Evolutionary conservation across 371 early-diverging fungal species (phyloP).

Genomic region (Aphelidium insulamus): DNA sequence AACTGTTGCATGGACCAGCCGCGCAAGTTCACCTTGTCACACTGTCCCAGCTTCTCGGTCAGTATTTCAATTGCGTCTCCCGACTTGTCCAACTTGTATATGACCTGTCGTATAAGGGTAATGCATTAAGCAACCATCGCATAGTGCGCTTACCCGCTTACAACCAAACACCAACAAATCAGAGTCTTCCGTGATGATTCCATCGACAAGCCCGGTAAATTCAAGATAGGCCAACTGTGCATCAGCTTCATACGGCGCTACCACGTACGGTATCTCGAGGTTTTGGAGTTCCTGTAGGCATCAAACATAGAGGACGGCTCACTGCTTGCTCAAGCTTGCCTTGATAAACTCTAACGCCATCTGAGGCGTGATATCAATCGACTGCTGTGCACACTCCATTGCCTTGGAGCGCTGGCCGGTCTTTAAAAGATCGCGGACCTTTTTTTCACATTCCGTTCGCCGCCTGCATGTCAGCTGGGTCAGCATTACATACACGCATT

Average conservation of each 20-base stretch:
- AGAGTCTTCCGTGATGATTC: conserved; percentile 89
- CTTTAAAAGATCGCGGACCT: conserved; percentile 19
- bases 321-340: conserved; percentile 12
- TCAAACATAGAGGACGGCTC: neutral
- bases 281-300: conserved; percentile 26
- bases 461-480: conserved; percentile 10
- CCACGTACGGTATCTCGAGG: conserved; percentile 46
- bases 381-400: conserved; percentile 36
- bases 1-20: conserved; percentile 36
- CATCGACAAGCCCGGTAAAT: conserved; percentile 39
- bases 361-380: conserved; percentile 42
- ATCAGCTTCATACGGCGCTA: conserved; percentile 98
- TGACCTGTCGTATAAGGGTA: conserved; percentile 12
- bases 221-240: conserved; percentile 83
- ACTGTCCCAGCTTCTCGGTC: conserved; percentile 14
- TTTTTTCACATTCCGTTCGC: conserved; percentile 23
- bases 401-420: conserved; percentile 33
- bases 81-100: conserved; percentile 53
- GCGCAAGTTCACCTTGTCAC: conserved; percentile 21
- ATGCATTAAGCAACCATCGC: neutral
- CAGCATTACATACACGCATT: conserved; percentile 1
- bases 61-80: conserved; percentile 42
- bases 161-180: conserved; percentile 93
- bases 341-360: conserved; percentile 58
- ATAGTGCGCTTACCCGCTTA: conserved; percentile 16